phyloP scores from a whole-genome alignment of 108 stramenopile species.

The Mayamaea pseudoterrestris region DNA sequence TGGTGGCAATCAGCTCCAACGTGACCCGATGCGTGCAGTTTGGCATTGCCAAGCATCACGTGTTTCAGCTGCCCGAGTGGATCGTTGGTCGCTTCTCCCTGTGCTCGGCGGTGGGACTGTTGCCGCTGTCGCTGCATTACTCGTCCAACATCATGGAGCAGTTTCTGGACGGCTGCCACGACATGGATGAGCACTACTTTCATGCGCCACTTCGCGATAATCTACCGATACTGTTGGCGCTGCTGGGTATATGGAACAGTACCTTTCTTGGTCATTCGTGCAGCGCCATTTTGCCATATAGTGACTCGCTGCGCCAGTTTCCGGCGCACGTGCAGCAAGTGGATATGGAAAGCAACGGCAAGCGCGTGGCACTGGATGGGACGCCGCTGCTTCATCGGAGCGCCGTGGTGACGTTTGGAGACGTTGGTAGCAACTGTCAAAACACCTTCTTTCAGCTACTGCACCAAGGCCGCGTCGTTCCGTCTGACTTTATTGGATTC shows the following conservation, averaged over 20 bases:
- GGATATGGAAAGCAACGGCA: constrained; percentile 99
- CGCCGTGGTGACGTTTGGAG: constrained; percentile 84
- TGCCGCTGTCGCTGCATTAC: constrained; percentile 89
- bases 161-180: constrained; percentile 90
- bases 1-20: constrained; percentile 63
- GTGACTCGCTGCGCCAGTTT: constrained; percentile 80
- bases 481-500: constrained; percentile 95
- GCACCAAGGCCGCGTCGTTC: constrained; percentile 96
- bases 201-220: constrained; percentile 87
- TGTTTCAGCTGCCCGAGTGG: constrained; percentile 97
- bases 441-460: constrained; percentile 96
- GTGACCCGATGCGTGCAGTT: constrained; percentile 21
- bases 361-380: constrained; percentile 84
- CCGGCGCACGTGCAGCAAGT: constrained; percentile 96
- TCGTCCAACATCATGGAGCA: constrained; percentile 57
- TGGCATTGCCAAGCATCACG: constrained; percentile 68
- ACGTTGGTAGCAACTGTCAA: constrained; percentile 90
- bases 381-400: constrained; percentile 36
- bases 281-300: constrained; percentile 90
- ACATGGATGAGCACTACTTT: constrained; percentile 97
- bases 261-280: constrained; percentile 92
- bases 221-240: constrained; percentile 92
- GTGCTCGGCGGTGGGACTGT: constrained; percentile 68
- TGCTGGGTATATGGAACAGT: constrained; percentile 97
- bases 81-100: constrained; percentile 90